Evolutionary conservation across 139 green algal species (phyloP), one percentile per base, ranked within the genome.

Genomic region (Picochlorum sp.): DNA sequence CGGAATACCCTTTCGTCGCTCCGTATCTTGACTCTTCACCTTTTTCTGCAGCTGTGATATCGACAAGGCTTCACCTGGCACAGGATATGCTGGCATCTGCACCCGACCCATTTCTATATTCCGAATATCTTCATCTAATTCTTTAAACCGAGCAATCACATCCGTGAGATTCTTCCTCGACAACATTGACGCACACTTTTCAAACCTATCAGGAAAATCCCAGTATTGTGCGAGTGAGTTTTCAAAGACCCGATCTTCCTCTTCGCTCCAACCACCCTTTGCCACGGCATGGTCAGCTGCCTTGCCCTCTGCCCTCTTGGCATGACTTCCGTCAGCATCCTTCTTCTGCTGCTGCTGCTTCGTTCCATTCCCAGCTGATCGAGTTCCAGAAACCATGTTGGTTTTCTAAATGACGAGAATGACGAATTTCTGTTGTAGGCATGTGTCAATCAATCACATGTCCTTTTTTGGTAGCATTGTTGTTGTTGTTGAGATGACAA

Each of bases 1-100:
- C 1, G 90, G 87, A 32, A 97, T 90, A 49, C 90, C 90, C 70
- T 97, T 97, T 13, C 87, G 80, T 18, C 85, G 71, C 69, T 91
- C 87, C 15, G 73, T 74, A 46, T 78, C 80, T 45, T 71, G 66
- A 45, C 60, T 65, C 61, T 71, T 71, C 2, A 70, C 56, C 34
- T 82, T 80, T 58, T 74, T 64, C 62, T 76, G 68, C 49, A 81
- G 65, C 52, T 73, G 62, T 24, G 69, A 61, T 46, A 70, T 59
- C 18, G 69, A 74, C 21, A 74, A 49, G 9, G 73, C 56, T 58
- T 80, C 71, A 2, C 62, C 60, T 4, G 76, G 61, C 21, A 71
- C 69, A 8, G 69, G 62, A 64, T 90, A 88, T 46, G 74, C 67
- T 34, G 84, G 84, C 37, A 90, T 70, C 14, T 77, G 69, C 20